A percentile compares a stretch with the other conserved stretches of the same genome.
phyloP scores from a whole-genome alignment of 78 protist genomes.

The Planoprotostelium fungivorum region DNA sequence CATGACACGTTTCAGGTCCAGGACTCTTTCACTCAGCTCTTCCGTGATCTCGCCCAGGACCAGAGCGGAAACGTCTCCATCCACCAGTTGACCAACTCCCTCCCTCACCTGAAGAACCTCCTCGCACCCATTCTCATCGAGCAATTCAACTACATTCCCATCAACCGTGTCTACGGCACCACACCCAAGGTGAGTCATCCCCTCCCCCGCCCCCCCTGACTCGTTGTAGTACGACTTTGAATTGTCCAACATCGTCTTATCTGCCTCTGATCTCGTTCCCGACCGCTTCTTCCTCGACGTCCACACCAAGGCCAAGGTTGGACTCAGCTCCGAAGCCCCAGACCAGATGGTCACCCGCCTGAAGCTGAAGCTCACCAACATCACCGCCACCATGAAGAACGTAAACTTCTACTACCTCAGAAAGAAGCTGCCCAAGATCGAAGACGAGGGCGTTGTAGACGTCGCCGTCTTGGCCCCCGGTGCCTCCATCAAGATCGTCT shows the following conservation, averaged over 20 bases:
- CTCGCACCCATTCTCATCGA: neutral
- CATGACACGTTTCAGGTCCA: too few species aligned
- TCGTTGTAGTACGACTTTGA: slow-evolving; percentile 1
- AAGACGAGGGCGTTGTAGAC: neutral
- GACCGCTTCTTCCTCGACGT: neutral
- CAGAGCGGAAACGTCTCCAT: slow-evolving; percentile 2
- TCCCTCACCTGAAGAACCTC: neutral
- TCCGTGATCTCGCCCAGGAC: neutral
- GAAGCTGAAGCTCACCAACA: neutral
- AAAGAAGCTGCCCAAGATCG: neutral
- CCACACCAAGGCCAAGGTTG: neutral
- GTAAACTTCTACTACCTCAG: neutral
- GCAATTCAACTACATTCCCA: neutral
- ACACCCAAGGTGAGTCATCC: too few species aligned
- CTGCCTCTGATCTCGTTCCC: neutral
- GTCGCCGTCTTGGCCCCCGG: neutral
- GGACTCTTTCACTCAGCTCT: neutral
- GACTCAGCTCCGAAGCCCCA: neutral
- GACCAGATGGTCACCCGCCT: slow-evolving; percentile 1
- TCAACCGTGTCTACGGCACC: neutral
- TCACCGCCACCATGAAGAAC: neutral
- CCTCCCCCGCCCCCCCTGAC: too few species aligned
- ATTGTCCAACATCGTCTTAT: neutral
- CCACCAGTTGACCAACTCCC: neutral
- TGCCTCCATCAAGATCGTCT: neutral